These are phyloP conservation scores for Triticum aestivum DNA, from an alignment of 176 grass and related monocot species.

Conservation along the genomic window IWGSC_CS_RefSeq_v2.1 NC_057794.1:597389297-597389796, in stretches of 20 bases:
- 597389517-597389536: conserved; percentile 9
- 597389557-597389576: not conserved
- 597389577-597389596: not conserved
- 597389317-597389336: no score
- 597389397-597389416: not conserved
- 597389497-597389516: conserved; percentile 71
- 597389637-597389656: conserved; percentile 91
- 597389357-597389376: no score
- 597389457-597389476: conserved; percentile 97
- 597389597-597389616: conserved; percentile 86
- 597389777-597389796: no score
- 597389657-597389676: conserved; percentile 43
- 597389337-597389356: no score
- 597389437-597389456: conserved; percentile 86
- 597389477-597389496: conserved; percentile 96
- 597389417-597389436: conserved; percentile 99
- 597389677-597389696: not conserved
- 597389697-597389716: no score
- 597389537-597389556: not conserved
- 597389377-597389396: not conserved
- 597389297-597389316: no score
- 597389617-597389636: conserved; percentile 91
- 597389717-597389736: no score
- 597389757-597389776: no score
- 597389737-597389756: no score